phyloP scores from a whole-genome alignment of 192 early-diverging fungal species.

The Coemansia sp. region DNA sequence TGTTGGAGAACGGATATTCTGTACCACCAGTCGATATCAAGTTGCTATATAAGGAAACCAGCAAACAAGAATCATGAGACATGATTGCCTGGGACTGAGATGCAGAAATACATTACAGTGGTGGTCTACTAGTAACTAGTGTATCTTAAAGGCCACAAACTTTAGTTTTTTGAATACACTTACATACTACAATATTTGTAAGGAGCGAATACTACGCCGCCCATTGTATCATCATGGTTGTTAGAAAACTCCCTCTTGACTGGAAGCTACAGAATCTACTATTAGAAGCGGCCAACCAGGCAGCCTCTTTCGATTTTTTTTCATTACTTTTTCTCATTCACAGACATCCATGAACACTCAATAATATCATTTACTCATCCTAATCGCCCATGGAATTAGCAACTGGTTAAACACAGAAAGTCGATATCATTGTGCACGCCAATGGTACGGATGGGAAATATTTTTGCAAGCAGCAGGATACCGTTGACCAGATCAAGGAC shows the following conservation, averaged over 20 bases:
- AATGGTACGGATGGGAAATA: neutral
- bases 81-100: neutral
- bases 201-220: no score
- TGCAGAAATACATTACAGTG: no score
- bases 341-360: neutral
- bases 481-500: neutral
- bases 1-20: neutral
- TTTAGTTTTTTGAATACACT: no score
- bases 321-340: neutral
- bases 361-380: neutral
- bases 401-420: neutral
- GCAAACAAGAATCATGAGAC: neutral
- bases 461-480: neutral
- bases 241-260: no score
- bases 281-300: neutral
- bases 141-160: no score
- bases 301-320: neutral
- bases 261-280: neutral
- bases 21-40: neutral
- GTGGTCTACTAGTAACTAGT: no score
- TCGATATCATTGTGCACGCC: neutral
- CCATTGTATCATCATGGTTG: no score
- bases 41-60: neutral
- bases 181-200: no score
- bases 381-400: neutral